A percentile compares a stretch with the other conserved stretches of the same genome.
Evolutionary conservation across 2,329 filamentous ascomycete genomes (phyloP).

Genomic region (Salinomyces thailandicus): DNA sequence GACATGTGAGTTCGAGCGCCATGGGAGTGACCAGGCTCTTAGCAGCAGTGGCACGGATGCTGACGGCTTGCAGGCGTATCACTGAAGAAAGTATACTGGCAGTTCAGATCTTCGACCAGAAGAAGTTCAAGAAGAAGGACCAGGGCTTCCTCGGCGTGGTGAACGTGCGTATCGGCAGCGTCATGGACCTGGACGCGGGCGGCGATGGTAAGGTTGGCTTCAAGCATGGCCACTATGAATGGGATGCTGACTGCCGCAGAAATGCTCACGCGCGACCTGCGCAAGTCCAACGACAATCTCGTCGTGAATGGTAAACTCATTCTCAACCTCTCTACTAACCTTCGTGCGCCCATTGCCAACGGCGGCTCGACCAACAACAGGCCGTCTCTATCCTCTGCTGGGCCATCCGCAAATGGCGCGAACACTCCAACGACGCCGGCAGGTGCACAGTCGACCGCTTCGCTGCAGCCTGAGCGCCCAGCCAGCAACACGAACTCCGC

Average conservation of each 20-base stretch:
- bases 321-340: constrained; percentile 87
- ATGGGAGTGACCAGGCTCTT: constrained; percentile 4
- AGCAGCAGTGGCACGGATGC: not conserved
- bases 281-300: constrained; percentile 95
- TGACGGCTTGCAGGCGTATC: constrained; percentile 67
- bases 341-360: constrained; percentile 57
- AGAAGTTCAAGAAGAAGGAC: constrained; percentile 99
- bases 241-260: constrained; percentile 41
- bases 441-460: constrained; percentile 28
- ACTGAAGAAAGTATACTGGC: constrained; percentile 94
- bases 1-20: constrained; percentile 65
- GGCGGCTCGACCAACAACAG: constrained; percentile 29
- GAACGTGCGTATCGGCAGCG: constrained; percentile 89
- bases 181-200: constrained; percentile 79
- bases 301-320: constrained; percentile 97
- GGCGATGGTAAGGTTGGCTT: constrained; percentile 59
- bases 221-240: constrained; percentile 2
- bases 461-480: constrained; percentile 21
- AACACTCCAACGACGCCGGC: constrained; percentile 30
- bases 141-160: constrained; percentile 97
- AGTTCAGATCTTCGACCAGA: constrained; percentile 98
- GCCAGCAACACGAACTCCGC: constrained; percentile 18
- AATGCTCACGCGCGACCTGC: constrained; percentile 94
- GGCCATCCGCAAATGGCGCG: constrained; percentile 28
- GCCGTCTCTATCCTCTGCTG: constrained; percentile 30